Percentiles rank a stretch among this genome's conserved stretches.
phyloP scores from a whole-genome alignment of 805 yeast species.

The Tetrapisispora pingtungensis region DNA sequence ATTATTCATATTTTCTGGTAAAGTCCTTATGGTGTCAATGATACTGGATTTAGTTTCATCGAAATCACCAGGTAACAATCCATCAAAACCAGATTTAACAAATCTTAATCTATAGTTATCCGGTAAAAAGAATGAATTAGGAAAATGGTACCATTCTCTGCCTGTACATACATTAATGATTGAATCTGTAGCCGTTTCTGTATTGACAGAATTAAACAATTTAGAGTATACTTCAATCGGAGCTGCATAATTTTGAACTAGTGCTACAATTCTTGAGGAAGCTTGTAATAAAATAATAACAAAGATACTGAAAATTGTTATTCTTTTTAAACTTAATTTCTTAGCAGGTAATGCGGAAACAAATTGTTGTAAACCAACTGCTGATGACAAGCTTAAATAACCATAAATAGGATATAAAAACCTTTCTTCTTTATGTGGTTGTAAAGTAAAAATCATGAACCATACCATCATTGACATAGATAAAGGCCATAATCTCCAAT shows the following conservation, averaged over 20 bases:
- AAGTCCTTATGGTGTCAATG: conserved; percentile 33
- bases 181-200: conserved; percentile 8
- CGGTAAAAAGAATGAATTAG: conserved; percentile 76
- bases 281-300: conserved; percentile 24
- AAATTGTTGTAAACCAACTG: conserved; percentile 34
- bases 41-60: conserved; percentile 31
- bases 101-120: conserved; percentile 54
- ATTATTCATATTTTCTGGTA: conserved; percentile 67
- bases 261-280: conserved; percentile 45
- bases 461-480: conserved; percentile 52
- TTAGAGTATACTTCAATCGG: conserved; percentile 54
- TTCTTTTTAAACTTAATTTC: conserved; percentile 2
- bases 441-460: conserved; percentile 54
- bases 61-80: conserved; percentile 84
- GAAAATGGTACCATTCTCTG: conserved; percentile 90
- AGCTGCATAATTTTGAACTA: conserved; percentile 59
- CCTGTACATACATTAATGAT: conserved; percentile 72
- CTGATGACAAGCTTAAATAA: conserved; percentile 51
- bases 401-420: conserved; percentile 82
- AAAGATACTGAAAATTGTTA: conserved; percentile 12
- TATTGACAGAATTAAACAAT: conserved; percentile 3
- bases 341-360: conserved; percentile 7
- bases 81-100: conserved; percentile 70
- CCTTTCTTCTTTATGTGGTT: conserved; percentile 91
- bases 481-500: conserved; percentile 23